These are phyloP conservation scores for Fusarium sp. DNA, from an alignment of 2,329 filamentous ascomycete species.

Conservation along the genomic window DNA sequence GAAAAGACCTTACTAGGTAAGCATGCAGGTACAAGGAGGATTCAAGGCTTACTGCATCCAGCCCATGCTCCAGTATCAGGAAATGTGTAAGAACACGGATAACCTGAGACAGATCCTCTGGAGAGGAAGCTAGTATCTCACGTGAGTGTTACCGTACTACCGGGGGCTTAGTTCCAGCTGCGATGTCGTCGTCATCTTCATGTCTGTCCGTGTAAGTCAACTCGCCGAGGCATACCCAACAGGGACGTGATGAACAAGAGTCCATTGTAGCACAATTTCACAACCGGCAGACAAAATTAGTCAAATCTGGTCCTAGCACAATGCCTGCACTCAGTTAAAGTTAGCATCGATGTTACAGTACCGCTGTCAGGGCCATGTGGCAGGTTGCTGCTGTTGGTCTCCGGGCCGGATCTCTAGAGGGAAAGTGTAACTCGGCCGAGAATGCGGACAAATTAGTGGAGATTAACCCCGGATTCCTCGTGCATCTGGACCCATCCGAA, in stretches of 20 bases:
- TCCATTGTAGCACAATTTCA: not conserved
- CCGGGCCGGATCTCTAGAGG: slow-evolving; percentile 11
- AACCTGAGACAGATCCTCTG: not conserved
- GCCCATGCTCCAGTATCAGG: not conserved
- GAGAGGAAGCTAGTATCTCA: not conserved
- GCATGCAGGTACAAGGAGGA: not conserved
- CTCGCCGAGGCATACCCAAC: slow-evolving; percentile 4
- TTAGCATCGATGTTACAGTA: not conserved
- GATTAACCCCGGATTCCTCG: slow-evolving; percentile 28
- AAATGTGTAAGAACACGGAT: not conserved
- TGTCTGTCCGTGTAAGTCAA: not conserved
- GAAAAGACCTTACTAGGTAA: not conserved
- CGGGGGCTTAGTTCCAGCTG: not conserved
- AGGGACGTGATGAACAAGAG: not conserved
- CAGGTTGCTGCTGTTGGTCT: not conserved
- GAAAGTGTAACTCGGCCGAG: slow-evolving; percentile 38
- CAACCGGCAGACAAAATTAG: not conserved
- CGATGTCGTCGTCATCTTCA: not conserved
- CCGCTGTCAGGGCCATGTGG: not conserved
- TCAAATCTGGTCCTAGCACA: not conserved
- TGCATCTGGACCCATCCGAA: slow-evolving; percentile 20
- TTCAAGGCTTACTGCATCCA: not conserved
- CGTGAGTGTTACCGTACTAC: not conserved
- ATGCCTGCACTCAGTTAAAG: not conserved
- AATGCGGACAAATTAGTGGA: slow-evolving; percentile 9